Evolutionary conservation across 371 early-diverging fungal species (phyloP).

Genomic region (Mortierella sp.): DNA sequence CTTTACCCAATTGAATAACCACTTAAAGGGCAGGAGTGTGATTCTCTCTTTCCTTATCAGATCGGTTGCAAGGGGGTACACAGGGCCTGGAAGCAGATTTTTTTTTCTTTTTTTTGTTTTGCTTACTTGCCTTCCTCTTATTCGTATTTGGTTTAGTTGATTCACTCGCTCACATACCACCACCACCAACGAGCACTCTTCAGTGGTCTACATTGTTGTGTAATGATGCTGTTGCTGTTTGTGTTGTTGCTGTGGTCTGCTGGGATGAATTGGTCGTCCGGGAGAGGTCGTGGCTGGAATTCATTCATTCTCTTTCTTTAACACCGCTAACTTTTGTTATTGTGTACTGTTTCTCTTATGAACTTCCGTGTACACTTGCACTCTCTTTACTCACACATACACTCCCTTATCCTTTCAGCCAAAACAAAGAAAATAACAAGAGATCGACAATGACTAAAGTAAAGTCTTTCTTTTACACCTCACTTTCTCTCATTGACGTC

Average conservation of each 20-base stretch:
- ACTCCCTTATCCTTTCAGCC: neutral
- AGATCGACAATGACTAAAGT: conserved; percentile 1
- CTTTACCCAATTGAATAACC: neutral
- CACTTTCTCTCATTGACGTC: neutral
- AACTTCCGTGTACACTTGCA: neutral
- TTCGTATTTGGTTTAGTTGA: neutral
- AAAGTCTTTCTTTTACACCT: neutral
- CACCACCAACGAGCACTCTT: no score
- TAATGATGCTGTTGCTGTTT: no score
- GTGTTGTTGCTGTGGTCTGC: neutral
- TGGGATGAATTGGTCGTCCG: conserved; percentile 1
- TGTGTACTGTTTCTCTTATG: neutral
- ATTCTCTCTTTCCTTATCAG: conserved; percentile 2
- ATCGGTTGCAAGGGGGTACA: neutral
- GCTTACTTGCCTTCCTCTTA: neutral
- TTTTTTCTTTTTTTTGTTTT: neutral
- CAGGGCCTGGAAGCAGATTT: neutral
- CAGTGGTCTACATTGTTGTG: no score
- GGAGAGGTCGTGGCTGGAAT: conserved; percentile 4
- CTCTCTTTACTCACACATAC: neutral
- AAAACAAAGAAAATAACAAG: neutral
- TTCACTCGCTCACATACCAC: no score
- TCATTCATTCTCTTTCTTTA: neutral
- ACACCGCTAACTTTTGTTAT: neutral
- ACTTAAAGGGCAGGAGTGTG: neutral